Conservation (phyloP, 1,139 yeast species). For the Yamadazyma taylorii region DNA sequence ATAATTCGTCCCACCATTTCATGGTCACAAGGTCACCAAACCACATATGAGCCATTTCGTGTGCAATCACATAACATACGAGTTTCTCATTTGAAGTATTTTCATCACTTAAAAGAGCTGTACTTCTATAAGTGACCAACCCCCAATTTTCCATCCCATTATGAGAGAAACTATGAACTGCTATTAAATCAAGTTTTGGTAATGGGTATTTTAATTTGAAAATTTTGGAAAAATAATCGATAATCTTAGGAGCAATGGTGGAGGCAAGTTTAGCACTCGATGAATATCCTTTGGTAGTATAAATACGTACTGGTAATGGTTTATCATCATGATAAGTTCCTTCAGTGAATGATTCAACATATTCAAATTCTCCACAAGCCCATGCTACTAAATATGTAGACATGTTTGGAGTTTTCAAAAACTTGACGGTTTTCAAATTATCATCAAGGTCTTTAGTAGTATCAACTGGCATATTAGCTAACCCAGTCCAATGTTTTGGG, state of each 20-base stretch:
- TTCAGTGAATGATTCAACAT: constrained; percentile 53
- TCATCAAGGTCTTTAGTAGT: constrained; percentile 12
- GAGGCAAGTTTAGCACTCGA: constrained; percentile 66
- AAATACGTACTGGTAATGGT: constrained; percentile 72
- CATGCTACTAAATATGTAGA: constrained; percentile 76
- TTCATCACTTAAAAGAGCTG: constrained; percentile 69
- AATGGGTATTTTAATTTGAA: constrained; percentile 69
- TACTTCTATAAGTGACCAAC: constrained; percentile 75
- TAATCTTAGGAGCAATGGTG: constrained; percentile 63
- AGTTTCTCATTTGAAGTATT: constrained; percentile 68
- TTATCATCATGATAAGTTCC: constrained; percentile 36
- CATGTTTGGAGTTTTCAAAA: constrained; percentile 64
- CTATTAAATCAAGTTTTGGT: constrained; percentile 75
- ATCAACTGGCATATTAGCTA: constrained; percentile 70
- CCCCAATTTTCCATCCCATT: constrained; percentile 96
- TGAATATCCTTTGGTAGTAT: constrained; percentile 69
- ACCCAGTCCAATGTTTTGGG: constrained; percentile 57
- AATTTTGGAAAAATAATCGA: constrained; percentile 63
- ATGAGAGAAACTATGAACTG: constrained; percentile 73
- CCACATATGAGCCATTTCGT: constrained; percentile 94
- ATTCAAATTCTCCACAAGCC: constrained; percentile 75
- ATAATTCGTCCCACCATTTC: constrained; percentile 95
- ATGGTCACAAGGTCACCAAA: constrained; percentile 88
- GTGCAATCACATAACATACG: constrained; percentile 86
- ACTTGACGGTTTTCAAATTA: constrained; percentile 26